Base-by-base conservation (phyloP, 306 rosid species). In the Quercus cerris region DNA sequence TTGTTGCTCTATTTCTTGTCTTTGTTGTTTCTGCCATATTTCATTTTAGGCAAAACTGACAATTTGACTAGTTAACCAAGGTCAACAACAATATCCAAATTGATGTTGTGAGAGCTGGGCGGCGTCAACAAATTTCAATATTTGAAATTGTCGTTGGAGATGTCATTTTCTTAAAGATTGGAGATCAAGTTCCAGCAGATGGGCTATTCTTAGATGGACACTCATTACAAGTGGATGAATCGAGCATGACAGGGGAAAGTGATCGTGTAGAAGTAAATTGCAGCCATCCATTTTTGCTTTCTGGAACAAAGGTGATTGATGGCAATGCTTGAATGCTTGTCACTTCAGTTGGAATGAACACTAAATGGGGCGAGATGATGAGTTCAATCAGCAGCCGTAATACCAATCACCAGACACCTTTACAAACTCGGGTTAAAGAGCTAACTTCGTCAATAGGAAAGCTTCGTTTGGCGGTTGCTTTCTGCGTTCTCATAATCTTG, bases 161-260 rank as follows among this genome's bases (percentile, higher is more conserved):
- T 66, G 79, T 81, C n/a, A 68, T 81, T 41, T 75, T 61, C 41
- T 68, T 85, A 57, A 81, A 78, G 62, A 78, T 55, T 69, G 88
- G 83, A 0, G 78, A 85, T 33, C 85, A 62, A 70, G 75, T 81
- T 78, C 85, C 85, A 18, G 81, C 83, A 1, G 75, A 85, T 71
- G 83, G 88, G 46, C 33, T 85, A 79, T 56, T 85, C 64, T 17
- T 74, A 44, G 31, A 69, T 1, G 78, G 82, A 13, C 78, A 74
- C 57, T 85, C 85, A 4, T 27, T 81, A 9, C 46, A 13, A 6
- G 71, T 70, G 3, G 83, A 77, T 5, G 78, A 81, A 57, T 75
- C 81, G 1, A 78, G 83, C 83, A 56, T 78, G 72, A 78, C 80
- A 30, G 81, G 78, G 30, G 73, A 81, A 27, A 71, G 76, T 71